A percentile compares a stretch with the other conserved stretches of the same genome.
Conservation (phyloP, 1,284 basidiomycete genomes). For the Cutaneotrichosporon cavernicola region DNA sequence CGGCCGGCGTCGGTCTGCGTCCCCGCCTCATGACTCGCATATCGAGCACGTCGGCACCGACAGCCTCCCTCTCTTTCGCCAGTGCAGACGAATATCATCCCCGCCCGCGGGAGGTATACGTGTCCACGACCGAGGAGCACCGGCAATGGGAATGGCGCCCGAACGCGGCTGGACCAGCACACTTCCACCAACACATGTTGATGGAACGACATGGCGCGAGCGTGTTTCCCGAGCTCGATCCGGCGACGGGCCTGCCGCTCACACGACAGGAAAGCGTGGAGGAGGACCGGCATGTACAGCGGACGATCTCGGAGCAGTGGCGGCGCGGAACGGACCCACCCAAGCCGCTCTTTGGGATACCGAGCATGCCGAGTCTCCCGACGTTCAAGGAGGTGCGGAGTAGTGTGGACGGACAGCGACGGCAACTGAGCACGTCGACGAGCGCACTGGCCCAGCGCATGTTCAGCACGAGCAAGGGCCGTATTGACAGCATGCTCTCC, state of each 20-base stretch:
- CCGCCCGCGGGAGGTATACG: slow-evolving; percentile 12
- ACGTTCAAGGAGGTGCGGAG: not conserved
- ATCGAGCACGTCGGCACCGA: slow-evolving; percentile 40
- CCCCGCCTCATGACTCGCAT: slow-evolving; percentile 43
- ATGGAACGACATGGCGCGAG: slow-evolving; percentile 15
- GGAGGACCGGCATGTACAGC: slow-evolving; percentile 36
- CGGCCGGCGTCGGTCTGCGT: slow-evolving; percentile 10
- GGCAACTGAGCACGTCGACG: slow-evolving; percentile 13
- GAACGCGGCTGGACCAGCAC: not conserved
- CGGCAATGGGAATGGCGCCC: slow-evolving; percentile 6
- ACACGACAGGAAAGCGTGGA: not conserved
- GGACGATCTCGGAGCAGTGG: slow-evolving; percentile 44
- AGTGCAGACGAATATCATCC: slow-evolving; percentile 18
- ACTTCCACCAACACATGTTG: slow-evolving; percentile 9
- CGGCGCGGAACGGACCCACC: not conserved
- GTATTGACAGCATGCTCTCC: slow-evolving; percentile 60
- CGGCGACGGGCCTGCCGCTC: slow-evolving; percentile 42
- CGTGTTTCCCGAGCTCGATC: slow-evolving; percentile 47
- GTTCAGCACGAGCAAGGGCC: slow-evolving; percentile 51
- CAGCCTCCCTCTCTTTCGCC: slow-evolving; percentile 36
- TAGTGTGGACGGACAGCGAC: slow-evolving; percentile 9
- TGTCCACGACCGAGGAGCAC: slow-evolving; percentile 9
- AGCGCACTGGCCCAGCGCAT: slow-evolving; percentile 4
- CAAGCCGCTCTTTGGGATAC: slow-evolving; percentile 11
- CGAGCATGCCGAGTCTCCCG: slow-evolving; percentile 10